Evolutionary conservation across 1,284 basidiomycete genomes (phyloP).

Genomic region (Irpex sp.): DNA sequence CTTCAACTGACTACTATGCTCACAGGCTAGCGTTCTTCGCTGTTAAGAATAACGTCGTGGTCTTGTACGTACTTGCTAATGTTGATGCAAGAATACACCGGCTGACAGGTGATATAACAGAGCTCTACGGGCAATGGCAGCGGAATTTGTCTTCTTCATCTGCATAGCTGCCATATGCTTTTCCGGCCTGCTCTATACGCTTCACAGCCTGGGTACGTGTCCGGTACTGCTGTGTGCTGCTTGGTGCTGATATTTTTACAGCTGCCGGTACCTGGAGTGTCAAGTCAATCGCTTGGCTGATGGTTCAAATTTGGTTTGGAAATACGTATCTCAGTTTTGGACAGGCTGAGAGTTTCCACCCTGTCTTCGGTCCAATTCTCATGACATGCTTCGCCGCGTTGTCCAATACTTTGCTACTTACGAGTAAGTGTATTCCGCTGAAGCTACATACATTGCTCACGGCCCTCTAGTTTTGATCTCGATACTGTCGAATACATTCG

Average conservation of each 20-base stretch:
- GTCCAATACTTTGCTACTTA: slow-evolving; percentile 75
- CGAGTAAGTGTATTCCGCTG: slow-evolving; percentile 49
- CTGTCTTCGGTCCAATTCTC: slow-evolving; percentile 79
- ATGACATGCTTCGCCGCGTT: slow-evolving; percentile 84
- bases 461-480: slow-evolving; percentile 73
- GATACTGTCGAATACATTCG: slow-evolving; percentile 83
- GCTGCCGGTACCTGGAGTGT: slow-evolving; percentile 61
- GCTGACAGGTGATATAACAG: slow-evolving; percentile 34
- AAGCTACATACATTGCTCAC: neutral
- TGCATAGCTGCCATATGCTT: slow-evolving; percentile 80
- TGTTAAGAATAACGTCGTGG: slow-evolving; percentile 78
- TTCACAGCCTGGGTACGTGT: slow-evolving; percentile 68
- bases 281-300: slow-evolving; percentile 72
- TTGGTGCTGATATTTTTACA: slow-evolving; percentile 16
- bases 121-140: slow-evolving; percentile 70
- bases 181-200: slow-evolving; percentile 81
- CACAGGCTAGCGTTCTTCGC: slow-evolving; percentile 79
- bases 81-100: neutral
- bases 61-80: slow-evolving; percentile 50
- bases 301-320: slow-evolving; percentile 84
- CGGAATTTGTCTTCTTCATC: slow-evolving; percentile 84
- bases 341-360: slow-evolving; percentile 76
- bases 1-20: neutral
- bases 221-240: neutral
- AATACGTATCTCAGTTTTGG: slow-evolving; percentile 72